A percentile compares a stretch with the other conserved stretches of the same genome.
phyloP scores from a whole-genome alignment of 116 monocot genomes.

The Phalaenopsis hybrid region DNA sequence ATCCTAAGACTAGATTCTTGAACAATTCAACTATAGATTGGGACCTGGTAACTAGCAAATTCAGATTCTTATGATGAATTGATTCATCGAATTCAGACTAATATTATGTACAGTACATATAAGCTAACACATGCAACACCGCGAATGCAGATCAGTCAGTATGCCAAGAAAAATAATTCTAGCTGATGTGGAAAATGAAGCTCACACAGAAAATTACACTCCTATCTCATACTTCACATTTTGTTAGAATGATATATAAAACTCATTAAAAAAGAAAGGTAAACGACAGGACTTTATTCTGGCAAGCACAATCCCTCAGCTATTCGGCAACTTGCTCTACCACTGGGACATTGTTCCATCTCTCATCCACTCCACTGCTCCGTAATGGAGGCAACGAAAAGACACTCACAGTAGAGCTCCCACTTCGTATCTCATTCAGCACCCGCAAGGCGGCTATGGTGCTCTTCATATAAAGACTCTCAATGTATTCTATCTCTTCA shows the following conservation, averaged over 20 bases:
- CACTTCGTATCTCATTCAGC: conserved; percentile 68
- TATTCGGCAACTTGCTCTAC: conserved; percentile 61
- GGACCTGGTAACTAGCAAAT: too few species aligned
- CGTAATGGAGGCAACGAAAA: conserved; percentile 83
- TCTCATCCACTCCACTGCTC: conserved; percentile 32
- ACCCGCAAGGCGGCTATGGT: conserved; percentile 59
- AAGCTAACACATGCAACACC: too few species aligned
- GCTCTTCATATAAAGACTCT: conserved; percentile 87
- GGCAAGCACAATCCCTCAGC: not conserved
- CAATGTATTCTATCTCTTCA: conserved; percentile 83
- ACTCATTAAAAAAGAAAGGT: not conserved
- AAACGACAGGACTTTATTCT: not conserved
- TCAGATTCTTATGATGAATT: too few species aligned
- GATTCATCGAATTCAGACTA: too few species aligned
- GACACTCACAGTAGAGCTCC: conserved; percentile 76
- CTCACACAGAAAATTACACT: not conserved
- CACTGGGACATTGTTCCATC: conserved; percentile 44
- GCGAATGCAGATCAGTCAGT: too few species aligned
- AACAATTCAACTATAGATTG: too few species aligned
- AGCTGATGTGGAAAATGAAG: not conserved
- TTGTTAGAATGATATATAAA: not conserved
- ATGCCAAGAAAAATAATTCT: too few species aligned
- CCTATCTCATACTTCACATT: not conserved
- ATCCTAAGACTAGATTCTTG: too few species aligned
- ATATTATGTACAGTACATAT: too few species aligned